Evolutionary conservation across 805 yeast genomes (phyloP), one percentile per base, ranked within the genome.

Genomic region (Scheffersomyces ergatensis): DNA sequence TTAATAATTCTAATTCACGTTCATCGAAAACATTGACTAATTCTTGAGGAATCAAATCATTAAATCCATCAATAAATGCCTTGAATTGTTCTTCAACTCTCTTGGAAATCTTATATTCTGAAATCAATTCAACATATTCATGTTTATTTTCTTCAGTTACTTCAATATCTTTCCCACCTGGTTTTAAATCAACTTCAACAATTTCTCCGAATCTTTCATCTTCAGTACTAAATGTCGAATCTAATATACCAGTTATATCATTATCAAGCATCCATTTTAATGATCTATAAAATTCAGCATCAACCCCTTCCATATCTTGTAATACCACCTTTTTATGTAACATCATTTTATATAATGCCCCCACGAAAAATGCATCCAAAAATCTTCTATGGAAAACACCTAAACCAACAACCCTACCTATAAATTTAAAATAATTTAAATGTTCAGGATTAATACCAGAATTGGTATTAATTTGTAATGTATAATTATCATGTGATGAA

Each of bases 221-320:
- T 58, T 82, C 88, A 1, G 83, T 84, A 54, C 89, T 80, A 69
- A 93, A 93, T 0, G 98, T 88, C 58, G 89, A 76, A 53, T 88
- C 97, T 47, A 93, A 73, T 25, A 92, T 72, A 42, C 54, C 75
- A 24, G 93, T 85, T 56, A 93, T 92, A 62, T 89, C 96, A 61
- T 93, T 92, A 56, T 93, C 97, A 47, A 89, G 72, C 63, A 89
- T 88, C 99, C 99, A 93, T 57, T 88, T 87, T 65, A 93, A 74
- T 18, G 96, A 92, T 58, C 93, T 82, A 70, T 89, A 89, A 69
- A 92, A 89, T 60, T 93, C 98, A 18, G 96, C 92, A 66, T 93
- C 99, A 45, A 95, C 97, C 66, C 97, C 96, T 66, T 93, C 99
- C 95, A 93, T 85, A 67, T 93, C 99, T 64, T 88, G 96, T 51